These are phyloP conservation scores for Periconia sp. DNA, from an alignment of 2,329 filamentous ascomycete species.

Conservation along the genomic window DNA sequence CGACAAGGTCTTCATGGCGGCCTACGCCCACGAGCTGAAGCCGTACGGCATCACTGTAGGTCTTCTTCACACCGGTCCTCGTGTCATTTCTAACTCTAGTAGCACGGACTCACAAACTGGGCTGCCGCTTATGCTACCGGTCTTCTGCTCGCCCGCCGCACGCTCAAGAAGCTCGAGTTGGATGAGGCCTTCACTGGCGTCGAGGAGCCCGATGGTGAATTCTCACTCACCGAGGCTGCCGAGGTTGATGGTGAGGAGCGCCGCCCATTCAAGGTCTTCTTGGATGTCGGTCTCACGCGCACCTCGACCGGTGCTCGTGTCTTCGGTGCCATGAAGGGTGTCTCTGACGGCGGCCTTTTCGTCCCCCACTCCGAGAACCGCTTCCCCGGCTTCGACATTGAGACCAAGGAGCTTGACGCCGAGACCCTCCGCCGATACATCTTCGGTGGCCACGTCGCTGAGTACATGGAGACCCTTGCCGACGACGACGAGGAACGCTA, in stretches of 20 bases:
- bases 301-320: conserved; percentile 98
- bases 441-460: conserved; percentile 95
- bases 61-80: neutral
- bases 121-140: conserved; percentile 95
- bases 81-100: conserved; percentile 1
- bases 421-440: conserved; percentile 99
- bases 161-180: conserved; percentile 94
- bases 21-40: conserved; percentile 87
- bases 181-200: conserved; percentile 94
- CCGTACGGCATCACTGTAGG: conserved; percentile 83
- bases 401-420: conserved; percentile 96
- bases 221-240: conserved; percentile 89
- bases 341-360: conserved; percentile 95
- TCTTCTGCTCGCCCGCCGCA: conserved; percentile 94
- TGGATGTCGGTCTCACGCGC: conserved; percentile 95
- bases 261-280: conserved; percentile 98
- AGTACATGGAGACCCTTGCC: conserved; percentile 99
- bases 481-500: conserved; percentile 99
- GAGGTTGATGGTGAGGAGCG: conserved; percentile 89
- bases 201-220: conserved; percentile 96
- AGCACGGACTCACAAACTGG: conserved; percentile 99
- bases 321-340: conserved; percentile 99
- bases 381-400: conserved; percentile 98
- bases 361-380: conserved; percentile 99
- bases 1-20: conserved; percentile 85